A percentile compares a stretch with the other conserved stretches of the same genome.
These are phyloP conservation scores for Eimeria brunetti DNA, from an alignment of 169 alveolate species.

Conservation along the genomic window DNA sequence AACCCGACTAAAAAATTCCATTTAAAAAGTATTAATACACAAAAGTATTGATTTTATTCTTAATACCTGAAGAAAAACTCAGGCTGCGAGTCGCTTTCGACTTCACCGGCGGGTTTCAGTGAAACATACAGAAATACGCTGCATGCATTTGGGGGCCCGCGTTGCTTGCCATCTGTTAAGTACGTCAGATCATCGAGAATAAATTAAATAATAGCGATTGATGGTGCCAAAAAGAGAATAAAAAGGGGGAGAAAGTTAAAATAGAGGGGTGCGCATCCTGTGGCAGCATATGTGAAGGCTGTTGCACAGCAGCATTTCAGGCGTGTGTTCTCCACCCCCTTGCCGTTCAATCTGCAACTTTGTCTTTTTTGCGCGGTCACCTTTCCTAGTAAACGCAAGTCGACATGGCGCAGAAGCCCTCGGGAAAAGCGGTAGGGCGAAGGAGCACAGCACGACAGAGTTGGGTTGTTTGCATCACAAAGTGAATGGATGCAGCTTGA, in stretches of 20 bases:
- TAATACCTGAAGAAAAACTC: background rate
- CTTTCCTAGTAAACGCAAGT: background rate
- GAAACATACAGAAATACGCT: background rate
- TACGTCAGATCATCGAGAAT: too few species aligned
- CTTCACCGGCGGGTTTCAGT: background rate
- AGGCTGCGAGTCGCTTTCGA: background rate
- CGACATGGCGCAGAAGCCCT: conserved; percentile 30
- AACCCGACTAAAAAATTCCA: background rate
- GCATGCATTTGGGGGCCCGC: conserved; percentile 7
- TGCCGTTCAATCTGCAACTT: background rate
- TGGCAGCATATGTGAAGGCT: background rate
- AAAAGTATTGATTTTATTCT: background rate
- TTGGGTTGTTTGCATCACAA: background rate
- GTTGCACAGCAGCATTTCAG: conserved; percentile 36
- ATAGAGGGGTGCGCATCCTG: background rate
- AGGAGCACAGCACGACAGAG: background rate
- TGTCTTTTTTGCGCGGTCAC: background rate
- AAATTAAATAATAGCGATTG: background rate
- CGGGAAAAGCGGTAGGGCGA: conserved; percentile 10
- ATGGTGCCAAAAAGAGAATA: background rate
- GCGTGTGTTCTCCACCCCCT: background rate
- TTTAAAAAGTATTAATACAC: background rate
- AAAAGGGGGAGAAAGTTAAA: background rate
- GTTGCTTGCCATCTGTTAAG: background rate
- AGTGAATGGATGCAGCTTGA: background rate